Conservation (phyloP, 768 basidiomycete genomes). For the Chalciporus pseudorubinellus region DNA sequence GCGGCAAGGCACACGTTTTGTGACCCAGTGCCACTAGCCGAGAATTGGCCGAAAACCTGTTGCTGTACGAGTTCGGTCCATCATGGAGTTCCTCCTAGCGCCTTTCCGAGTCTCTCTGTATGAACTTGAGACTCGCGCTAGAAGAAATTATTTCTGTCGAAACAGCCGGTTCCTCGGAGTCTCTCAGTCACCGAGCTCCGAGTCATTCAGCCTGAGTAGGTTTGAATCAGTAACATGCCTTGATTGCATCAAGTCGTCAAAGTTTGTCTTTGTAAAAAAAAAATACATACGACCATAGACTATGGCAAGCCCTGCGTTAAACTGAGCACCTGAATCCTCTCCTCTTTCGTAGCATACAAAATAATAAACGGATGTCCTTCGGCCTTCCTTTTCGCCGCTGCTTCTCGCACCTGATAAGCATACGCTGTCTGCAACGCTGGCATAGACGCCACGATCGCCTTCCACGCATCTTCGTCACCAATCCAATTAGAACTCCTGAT, state of each 20-base stretch:
- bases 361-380: slow-evolving; percentile 65
- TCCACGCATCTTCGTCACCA: slow-evolving; percentile 75
- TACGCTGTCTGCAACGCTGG: slow-evolving; percentile 59
- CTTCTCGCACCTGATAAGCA: slow-evolving; percentile 66
- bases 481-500: slow-evolving; percentile 60
- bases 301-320: slow-evolving; percentile 25
- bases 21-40: no score
- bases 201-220: no score
- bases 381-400: slow-evolving; percentile 54
- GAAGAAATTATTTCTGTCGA: no score
- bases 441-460: slow-evolving; percentile 51
- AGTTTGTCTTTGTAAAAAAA: background rate
- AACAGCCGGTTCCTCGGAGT: no score
- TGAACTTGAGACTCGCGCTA: no score
- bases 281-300: background rate
- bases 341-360: slow-evolving; percentile 67
- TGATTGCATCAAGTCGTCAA: background rate
- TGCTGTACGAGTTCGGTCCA: no score
- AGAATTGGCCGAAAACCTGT: no score
- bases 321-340: slow-evolving; percentile 60
- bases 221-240: no score
- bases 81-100: no score
- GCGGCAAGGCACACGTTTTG: no score
- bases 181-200: no score
- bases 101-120: no score